A percentile compares a stretch with the other conserved stretches of the same genome.
phyloP scores from a whole-genome alignment of 768 basidiomycete species.

The Boletus insuetus region DNA sequence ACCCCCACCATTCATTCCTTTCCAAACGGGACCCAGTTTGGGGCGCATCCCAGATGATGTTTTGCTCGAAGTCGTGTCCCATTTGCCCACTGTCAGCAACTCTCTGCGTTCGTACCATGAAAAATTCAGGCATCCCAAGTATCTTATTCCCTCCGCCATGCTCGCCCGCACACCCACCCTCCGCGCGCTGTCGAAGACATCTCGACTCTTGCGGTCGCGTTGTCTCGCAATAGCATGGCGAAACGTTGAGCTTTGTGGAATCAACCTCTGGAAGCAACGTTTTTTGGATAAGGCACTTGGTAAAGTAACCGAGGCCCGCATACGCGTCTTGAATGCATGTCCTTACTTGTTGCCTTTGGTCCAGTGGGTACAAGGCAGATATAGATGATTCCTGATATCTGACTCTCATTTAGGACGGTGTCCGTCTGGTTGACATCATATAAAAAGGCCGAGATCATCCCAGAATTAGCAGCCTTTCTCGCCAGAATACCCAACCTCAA shows the following conservation, averaged over 20 bases:
- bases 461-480: slow-evolving; percentile 7
- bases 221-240: slow-evolving; percentile 17
- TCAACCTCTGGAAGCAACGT: neutral
- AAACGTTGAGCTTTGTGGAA: slow-evolving; percentile 1
- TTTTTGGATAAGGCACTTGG: neutral
- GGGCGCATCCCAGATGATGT: too few relatives aligned
- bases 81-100: too few relatives aligned
- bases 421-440: neutral
- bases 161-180: slow-evolving; percentile 2
- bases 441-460: neutral
- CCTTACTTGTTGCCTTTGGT: slow-evolving; percentile 2
- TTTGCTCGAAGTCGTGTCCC: too few relatives aligned
- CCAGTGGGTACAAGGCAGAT: neutral
- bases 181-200: slow-evolving; percentile 8
- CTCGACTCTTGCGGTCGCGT: slow-evolving; percentile 4
- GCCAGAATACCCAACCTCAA: slow-evolving; percentile 5
- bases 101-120: too few relatives aligned
- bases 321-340: neutral
- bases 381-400: neutral
- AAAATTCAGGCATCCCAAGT: too few relatives aligned
- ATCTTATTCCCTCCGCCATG: too few relatives aligned
- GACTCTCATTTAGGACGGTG: neutral
- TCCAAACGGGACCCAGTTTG: too few relatives aligned
- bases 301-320: neutral
- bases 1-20: too few relatives aligned